Percentiles rank a stretch among this genome's conserved stretches.
Conservation (phyloP, 192 early-diverging fungal genomes). For the Coemansia sp. region DNA sequence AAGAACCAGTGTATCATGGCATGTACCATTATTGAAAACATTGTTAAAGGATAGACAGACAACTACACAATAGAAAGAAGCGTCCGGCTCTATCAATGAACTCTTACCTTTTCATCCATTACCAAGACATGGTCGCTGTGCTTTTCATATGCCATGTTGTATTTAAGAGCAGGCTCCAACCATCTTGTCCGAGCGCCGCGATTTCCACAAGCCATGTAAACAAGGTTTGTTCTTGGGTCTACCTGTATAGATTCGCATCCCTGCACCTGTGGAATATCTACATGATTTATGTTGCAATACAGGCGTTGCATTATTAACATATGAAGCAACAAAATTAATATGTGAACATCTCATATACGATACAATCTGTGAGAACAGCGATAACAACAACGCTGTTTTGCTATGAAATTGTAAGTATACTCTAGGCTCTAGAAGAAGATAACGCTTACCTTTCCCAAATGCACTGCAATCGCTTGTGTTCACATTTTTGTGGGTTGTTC, state of each 20-base stretch:
- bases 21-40: neutral
- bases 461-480: conserved; percentile 40
- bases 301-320: too few relatives aligned
- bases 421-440: neutral
- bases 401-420: too few relatives aligned
- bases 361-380: neutral
- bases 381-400: too few relatives aligned
- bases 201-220: conserved; percentile 60
- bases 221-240: conserved; percentile 56
- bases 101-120: conserved; percentile 58
- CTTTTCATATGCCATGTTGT: conserved; percentile 18
- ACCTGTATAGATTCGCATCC: conserved; percentile 64
- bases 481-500: conserved; percentile 22
- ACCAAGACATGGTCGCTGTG: conserved; percentile 51
- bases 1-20: neutral
- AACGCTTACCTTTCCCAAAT: conserved; percentile 45
- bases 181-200: conserved; percentile 52
- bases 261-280: conserved; percentile 47
- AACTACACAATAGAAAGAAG: neutral
- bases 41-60: neutral
- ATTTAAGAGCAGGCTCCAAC: conserved; percentile 39
- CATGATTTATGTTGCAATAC: neutral
- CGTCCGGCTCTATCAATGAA: neutral
- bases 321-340: too few relatives aligned
- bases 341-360: neutral